Percentiles rank a stretch among this genome's conserved stretches.
Conservation (phyloP, 257 asterid genomes). For the Solanum dulcamara region DNA sequence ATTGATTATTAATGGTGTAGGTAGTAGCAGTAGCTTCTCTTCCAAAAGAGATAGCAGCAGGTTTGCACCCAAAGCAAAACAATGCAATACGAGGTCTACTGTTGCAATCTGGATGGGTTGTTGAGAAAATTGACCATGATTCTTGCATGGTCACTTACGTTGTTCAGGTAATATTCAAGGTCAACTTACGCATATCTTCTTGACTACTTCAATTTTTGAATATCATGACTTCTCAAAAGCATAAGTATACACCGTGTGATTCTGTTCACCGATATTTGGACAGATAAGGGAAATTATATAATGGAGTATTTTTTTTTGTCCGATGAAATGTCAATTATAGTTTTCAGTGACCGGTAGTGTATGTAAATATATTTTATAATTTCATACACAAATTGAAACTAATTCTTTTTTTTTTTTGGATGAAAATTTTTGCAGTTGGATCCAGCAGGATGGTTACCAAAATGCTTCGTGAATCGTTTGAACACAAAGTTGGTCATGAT, state of each 20-base stretch:
- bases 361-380: neutral
- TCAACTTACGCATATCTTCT: neutral
- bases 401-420: neutral
- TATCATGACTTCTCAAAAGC: no score
- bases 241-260: neutral
- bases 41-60: slow-evolving; percentile 90
- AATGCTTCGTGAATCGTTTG: slow-evolving; percentile 79
- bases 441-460: slow-evolving; percentile 96
- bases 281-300: neutral
- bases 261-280: neutral
- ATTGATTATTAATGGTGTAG: slow-evolving; percentile 7
- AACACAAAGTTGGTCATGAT: slow-evolving; percentile 85
- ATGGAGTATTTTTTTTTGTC: neutral
- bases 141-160: slow-evolving; percentile 91
- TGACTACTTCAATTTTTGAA: neutral
- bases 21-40: slow-evolving; percentile 97
- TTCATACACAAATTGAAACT: neutral
- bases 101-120: slow-evolving; percentile 93
- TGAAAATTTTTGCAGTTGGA: slow-evolving; percentile 45
- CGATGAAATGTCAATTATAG: neutral
- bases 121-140: slow-evolving; percentile 70
- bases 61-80: slow-evolving; percentile 66
- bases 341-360: neutral
- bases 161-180: slow-evolving; percentile 44
- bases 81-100: slow-evolving; percentile 69